A percentile compares a stretch with the other conserved stretches of the same genome.
Conservation (phyloP, 805 yeast genomes). For the Saccharomycopsis capsularis region DNA sequence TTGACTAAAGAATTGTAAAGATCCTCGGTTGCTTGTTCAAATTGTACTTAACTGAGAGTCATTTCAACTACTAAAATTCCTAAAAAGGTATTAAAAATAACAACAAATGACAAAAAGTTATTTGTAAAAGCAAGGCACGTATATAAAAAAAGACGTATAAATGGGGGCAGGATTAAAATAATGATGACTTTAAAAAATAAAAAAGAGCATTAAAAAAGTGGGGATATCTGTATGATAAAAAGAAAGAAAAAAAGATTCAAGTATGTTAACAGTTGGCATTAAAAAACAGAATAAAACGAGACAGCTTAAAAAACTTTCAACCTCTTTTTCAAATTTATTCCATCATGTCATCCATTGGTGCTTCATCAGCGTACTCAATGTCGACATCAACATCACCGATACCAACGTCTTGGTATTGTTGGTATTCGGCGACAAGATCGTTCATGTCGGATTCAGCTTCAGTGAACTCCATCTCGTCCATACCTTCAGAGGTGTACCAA, state of each 20-base stretch:
- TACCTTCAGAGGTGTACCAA: slow-evolving; percentile 94
- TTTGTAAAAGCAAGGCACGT: too few relatives aligned
- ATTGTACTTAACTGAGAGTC: too few relatives aligned
- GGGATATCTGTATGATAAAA: neutral
- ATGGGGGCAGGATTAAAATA: too few relatives aligned
- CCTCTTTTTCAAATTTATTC: neutral
- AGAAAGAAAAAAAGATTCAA: neutral
- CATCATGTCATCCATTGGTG: slow-evolving; percentile 42
- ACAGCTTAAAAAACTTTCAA: neutral
- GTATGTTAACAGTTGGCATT: too few relatives aligned
- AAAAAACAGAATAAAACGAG: too few relatives aligned
- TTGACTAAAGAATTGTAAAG: too few relatives aligned
- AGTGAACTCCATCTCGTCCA: slow-evolving; percentile 91
- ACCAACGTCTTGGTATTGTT: slow-evolving; percentile 83
- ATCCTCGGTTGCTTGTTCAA: too few relatives aligned
- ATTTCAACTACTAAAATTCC: too few relatives aligned
- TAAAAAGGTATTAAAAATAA: too few relatives aligned
- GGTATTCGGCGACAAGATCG: slow-evolving; percentile 83
- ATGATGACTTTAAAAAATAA: neutral
- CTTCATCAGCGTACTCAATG: slow-evolving; percentile 61
- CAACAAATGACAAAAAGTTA: too few relatives aligned
- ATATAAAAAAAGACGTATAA: too few relatives aligned
- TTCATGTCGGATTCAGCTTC: slow-evolving; percentile 91
- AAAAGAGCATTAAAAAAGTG: neutral
- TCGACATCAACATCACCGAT: slow-evolving; percentile 66